These are phyloP conservation scores for Populus deltoides DNA, from an alignment of 345 rosid genomes.

Conservation along the genomic window DNA sequence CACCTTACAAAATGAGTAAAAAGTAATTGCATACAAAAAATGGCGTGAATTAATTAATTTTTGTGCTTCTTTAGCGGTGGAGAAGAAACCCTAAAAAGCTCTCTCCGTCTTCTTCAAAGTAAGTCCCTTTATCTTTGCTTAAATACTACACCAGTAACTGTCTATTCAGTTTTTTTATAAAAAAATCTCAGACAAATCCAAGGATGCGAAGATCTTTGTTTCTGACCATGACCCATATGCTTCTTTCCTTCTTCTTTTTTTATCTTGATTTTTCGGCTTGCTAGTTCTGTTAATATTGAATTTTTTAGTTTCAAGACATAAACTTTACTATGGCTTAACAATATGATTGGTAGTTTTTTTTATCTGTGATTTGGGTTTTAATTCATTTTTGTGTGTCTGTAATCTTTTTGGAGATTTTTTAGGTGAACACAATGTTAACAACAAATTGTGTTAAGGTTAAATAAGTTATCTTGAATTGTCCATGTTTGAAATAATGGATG, in stretches of 20 bases:
- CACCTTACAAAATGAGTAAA: background rate
- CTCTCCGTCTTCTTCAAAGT: background rate
- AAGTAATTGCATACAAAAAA: background rate
- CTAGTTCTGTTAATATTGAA: background rate
- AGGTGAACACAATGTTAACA: background rate
- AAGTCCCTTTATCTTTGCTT: background rate
- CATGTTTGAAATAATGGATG: background rate
- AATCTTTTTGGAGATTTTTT: background rate
- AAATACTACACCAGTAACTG: background rate
- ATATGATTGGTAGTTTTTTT: background rate
- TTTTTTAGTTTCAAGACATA: background rate
- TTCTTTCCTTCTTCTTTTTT: background rate
- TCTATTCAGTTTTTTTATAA: background rate
- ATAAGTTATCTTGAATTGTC: background rate
- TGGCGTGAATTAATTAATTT: background rate
- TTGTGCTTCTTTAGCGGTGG: background rate
- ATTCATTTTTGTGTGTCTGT: background rate
- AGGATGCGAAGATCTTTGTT: background rate
- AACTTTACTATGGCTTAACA: background rate
- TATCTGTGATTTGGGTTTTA: background rate
- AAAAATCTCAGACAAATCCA: background rate
- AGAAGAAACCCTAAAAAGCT: background rate
- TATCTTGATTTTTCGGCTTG: background rate
- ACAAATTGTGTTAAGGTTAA: background rate
- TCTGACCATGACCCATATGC: background rate